These are phyloP conservation scores for Rutstroemia sp. DNA, from an alignment of 2,329 filamentous ascomycete genomes.

Conservation along the genomic window DNA sequence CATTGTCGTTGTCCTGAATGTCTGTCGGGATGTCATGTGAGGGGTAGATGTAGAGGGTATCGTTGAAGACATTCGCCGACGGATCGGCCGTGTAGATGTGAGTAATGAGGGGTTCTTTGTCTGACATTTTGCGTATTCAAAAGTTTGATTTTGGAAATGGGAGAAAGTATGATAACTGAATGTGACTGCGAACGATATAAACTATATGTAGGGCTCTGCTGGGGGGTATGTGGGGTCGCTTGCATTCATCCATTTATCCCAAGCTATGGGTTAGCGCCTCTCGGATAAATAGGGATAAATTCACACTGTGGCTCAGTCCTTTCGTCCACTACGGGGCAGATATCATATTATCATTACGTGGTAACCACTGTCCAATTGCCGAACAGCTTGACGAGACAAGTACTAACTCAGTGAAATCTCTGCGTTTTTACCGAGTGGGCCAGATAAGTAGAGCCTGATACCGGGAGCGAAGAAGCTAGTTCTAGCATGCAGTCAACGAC, in stretches of 20 bases:
- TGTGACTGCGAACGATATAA: background rate
- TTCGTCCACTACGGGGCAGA: background rate
- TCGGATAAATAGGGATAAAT: slow-evolving; percentile 8
- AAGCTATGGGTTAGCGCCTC: background rate
- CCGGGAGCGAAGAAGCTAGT: no score
- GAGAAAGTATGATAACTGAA: no score
- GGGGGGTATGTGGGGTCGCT: background rate
- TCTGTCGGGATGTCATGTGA: slow-evolving; percentile 72
- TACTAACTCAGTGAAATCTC: no score
- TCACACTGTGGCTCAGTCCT: background rate
- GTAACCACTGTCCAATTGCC: no score
- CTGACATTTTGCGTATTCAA: background rate
- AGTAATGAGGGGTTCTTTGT: slow-evolving; percentile 52
- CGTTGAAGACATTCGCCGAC: slow-evolving; percentile 72
- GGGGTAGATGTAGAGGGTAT: slow-evolving; percentile 70
- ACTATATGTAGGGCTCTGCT: background rate
- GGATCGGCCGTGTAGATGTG: slow-evolving; percentile 74
- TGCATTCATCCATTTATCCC: slow-evolving; percentile 9
- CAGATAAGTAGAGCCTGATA: no score
- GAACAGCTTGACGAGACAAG: no score
- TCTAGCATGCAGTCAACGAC: no score
- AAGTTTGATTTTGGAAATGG: no score
- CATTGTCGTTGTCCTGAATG: slow-evolving; percentile 74
- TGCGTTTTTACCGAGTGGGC: no score
- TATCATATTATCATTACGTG: background rate